These are phyloP conservation scores for Ceratocystis ficicola DNA, from an alignment of 2,329 filamentous ascomycete genomes.

Conservation along the genomic window DNA sequence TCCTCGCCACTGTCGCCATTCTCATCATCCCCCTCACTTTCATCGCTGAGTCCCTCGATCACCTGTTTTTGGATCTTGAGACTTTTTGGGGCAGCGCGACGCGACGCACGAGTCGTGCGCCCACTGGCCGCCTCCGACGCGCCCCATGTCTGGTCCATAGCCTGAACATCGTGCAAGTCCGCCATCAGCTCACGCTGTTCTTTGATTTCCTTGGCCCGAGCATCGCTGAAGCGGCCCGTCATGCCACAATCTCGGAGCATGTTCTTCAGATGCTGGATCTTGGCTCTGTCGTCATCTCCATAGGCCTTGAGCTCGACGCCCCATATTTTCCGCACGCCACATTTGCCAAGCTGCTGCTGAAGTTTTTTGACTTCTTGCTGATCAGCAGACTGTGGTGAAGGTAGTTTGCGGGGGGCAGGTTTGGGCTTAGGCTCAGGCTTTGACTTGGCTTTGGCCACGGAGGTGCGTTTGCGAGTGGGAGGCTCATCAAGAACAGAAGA, in stretches of 20 bases:
- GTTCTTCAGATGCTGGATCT: slow-evolving; percentile 66
- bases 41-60: slow-evolving; percentile 26
- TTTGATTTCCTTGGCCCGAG: slow-evolving; percentile 76
- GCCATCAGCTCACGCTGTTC: slow-evolving; percentile 72
- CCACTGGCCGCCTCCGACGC: slow-evolving; percentile 28
- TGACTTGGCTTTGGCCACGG: slow-evolving; percentile 27
- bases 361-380: slow-evolving; percentile 76
- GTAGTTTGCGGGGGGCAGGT: slow-evolving; percentile 24
- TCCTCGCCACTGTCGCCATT: slow-evolving; percentile 27
- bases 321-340: slow-evolving; percentile 89
- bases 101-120: slow-evolving; percentile 33
- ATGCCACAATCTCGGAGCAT: slow-evolving; percentile 78
- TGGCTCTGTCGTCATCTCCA: slow-evolving; percentile 57
- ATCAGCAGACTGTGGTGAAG: slow-evolving; percentile 34
- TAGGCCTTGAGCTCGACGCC: slow-evolving; percentile 67
- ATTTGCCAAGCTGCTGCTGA: slow-evolving; percentile 77
- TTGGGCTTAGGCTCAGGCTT: slow-evolving; percentile 29
- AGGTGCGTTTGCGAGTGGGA: slow-evolving; percentile 35
- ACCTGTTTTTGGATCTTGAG: slow-evolving; percentile 28
- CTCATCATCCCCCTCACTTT: slow-evolving; percentile 26
- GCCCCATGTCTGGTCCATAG: slow-evolving; percentile 73
- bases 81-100: slow-evolving; percentile 24
- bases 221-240: slow-evolving; percentile 74
- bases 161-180: slow-evolving; percentile 72
- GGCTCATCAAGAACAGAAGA: slow-evolving; percentile 69